phyloP scores from a whole-genome alignment of 106 monocot genomes.

The Hemerocallis citrina region DNA sequence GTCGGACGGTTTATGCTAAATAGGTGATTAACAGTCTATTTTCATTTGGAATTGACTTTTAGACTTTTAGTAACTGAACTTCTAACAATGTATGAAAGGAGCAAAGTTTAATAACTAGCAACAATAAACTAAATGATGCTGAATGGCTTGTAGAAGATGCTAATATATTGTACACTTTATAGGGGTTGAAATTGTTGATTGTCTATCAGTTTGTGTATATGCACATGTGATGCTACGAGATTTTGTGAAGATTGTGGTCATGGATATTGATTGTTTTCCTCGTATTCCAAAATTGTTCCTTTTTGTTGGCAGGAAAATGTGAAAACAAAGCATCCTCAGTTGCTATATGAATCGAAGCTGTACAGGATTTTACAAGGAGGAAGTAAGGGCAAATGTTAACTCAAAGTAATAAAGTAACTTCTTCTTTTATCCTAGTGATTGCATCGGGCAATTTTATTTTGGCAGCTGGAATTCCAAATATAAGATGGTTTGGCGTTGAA shows the following conservation, averaged over 20 bases:
- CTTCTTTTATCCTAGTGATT: neutral
- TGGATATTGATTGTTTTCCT: neutral
- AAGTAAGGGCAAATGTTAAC: slow-evolving; percentile 36
- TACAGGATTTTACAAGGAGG: slow-evolving; percentile 86
- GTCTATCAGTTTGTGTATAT: neutral
- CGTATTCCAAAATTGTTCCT: neutral
- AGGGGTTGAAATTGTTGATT: neutral
- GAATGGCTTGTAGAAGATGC: neutral
- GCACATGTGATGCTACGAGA: neutral
- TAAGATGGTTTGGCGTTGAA: slow-evolving; percentile 48
- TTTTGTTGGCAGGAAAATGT: slow-evolving; percentile 49
- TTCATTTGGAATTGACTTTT: no score
- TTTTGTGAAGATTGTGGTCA: neutral
- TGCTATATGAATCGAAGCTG: slow-evolving; percentile 75
- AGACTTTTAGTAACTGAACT: no score
- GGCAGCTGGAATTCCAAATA: slow-evolving; percentile 43
- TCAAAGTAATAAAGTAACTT: neutral
- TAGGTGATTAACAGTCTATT: no score
- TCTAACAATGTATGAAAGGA: no score
- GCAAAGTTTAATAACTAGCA: no score
- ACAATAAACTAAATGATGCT: no score
- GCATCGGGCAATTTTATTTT: no score
- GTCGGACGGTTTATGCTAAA: no score
- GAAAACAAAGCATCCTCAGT: slow-evolving; percentile 81
- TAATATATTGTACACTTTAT: neutral